Base-by-base conservation (phyloP, 2,329 filamentous ascomycete genomes). In the Zasmidium angulare region DNA sequence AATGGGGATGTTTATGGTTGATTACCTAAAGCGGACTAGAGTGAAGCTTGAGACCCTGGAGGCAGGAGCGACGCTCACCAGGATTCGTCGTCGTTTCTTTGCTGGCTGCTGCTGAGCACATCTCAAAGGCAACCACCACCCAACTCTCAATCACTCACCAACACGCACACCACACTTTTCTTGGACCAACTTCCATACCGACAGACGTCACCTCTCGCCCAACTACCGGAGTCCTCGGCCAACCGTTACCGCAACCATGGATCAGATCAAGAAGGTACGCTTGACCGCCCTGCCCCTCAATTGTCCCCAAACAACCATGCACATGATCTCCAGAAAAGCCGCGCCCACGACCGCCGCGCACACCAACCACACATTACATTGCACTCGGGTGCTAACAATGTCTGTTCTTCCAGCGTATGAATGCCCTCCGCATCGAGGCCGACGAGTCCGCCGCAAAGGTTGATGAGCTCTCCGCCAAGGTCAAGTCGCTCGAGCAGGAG, bases 401-500 rank as follows among this genome's bases (percentile, higher is more conserved):
- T 20, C 48, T 52, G 20, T 62, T 22, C 14, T 22, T 55, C 12
- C 72, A 97, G 93, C 93, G 92, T 88, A 93, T 97, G 91, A 89
- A 89, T 82, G 84, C 88, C 78, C 91, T 99, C 82, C 93, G 93
- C 76, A 81, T 93, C 79, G 91, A 98, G 85, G 90, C 91, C 73
- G 95, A 98, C 75, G 89, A 95, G 76, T 88, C 90, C 66, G 80
- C 86, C 66, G 80, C 83, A 75, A 89, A 93, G 81, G 88, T 89
- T 66, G 91, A 97, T 76, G 93, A 98, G 80, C 86, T 96, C 68
- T 87, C 95, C 81, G 68, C 79, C 71, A 93, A 91, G 81, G 85
- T 97, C 81, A 98, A 97, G 85, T 78, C 80, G 56, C 85, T 98
- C 66, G 93, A 99, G 81, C 89, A 96, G 79, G 93, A 98, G 82